These are phyloP conservation scores for Chlorella sp. DNA, from an alignment of 139 green algal species.

Conservation along the genomic window DNA sequence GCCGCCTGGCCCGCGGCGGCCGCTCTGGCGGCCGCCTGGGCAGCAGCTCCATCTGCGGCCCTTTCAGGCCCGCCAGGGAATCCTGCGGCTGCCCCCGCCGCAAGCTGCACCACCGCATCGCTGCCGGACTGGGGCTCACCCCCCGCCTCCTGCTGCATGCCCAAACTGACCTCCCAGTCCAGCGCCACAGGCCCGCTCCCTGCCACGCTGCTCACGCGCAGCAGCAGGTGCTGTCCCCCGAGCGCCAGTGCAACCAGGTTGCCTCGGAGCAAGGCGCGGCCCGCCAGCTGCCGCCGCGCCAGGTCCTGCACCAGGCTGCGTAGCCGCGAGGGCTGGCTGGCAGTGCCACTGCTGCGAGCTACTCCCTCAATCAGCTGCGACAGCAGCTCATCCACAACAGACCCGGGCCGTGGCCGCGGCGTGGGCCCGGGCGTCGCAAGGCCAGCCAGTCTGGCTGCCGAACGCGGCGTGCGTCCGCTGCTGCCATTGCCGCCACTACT, in stretches of 20 bases:
- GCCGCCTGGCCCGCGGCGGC: neutral
- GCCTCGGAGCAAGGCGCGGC: slow-evolving; percentile 50
- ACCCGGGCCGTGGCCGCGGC: too few species aligned
- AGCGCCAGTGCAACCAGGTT: slow-evolving; percentile 52
- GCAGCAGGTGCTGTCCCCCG: slow-evolving; percentile 38
- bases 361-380: neutral
- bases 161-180: neutral
- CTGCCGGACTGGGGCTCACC: too few species aligned
- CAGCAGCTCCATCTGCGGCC: too few species aligned
- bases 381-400: too few species aligned
- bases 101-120: slow-evolving; percentile 2
- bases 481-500: too few species aligned
- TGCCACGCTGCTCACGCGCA: neutral
- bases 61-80: too few species aligned
- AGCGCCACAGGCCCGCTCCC: neutral
- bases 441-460: too few species aligned
- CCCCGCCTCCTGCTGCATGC: too few species aligned
- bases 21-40: neutral
- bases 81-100: neutral
- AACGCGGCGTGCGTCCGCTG: too few species aligned
- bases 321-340: neutral
- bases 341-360: neutral
- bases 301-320: slow-evolving; percentile 28
- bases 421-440: too few species aligned
- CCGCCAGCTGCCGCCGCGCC: slow-evolving; percentile 36